Evolutionary conservation across 225 moss, liverwort and hornwort species (phyloP).

Genomic region (Asterella californica): DNA sequence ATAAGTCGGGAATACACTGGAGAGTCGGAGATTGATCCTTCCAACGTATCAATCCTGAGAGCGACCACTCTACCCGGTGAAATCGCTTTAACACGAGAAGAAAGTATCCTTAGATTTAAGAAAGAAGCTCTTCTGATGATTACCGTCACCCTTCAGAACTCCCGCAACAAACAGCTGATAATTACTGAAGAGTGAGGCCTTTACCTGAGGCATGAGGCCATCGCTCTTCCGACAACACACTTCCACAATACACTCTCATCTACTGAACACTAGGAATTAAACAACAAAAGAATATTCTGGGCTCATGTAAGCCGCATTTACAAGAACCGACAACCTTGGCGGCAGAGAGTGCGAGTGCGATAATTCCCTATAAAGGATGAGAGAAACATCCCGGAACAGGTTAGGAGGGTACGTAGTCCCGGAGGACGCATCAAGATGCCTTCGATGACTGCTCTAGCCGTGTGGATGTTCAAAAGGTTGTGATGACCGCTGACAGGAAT

Average conservation of each 20-base stretch:
- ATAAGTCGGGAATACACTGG: neutral
- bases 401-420: neutral
- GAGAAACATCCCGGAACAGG: neutral
- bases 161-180: neutral
- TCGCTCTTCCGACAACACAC: neutral
- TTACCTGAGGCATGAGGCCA: neutral
- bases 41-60: neutral
- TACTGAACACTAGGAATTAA: neutral
- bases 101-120: neutral
- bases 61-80: neutral
- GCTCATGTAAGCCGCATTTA: neutral
- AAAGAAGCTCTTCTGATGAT: no score
- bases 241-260: neutral
- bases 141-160: neutral
- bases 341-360: neutral
- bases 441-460: neutral
- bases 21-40: neutral
- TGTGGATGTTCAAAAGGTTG: neutral
- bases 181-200: neutral
- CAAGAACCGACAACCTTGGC: neutral
- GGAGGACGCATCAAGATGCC: neutral
- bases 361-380: neutral
- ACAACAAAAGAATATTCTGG: neutral
- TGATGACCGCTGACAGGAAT: neutral
- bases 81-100: neutral